Base-by-base conservation (phyloP, 257 asterid species). In the Gardenia jasminoides region DNA sequence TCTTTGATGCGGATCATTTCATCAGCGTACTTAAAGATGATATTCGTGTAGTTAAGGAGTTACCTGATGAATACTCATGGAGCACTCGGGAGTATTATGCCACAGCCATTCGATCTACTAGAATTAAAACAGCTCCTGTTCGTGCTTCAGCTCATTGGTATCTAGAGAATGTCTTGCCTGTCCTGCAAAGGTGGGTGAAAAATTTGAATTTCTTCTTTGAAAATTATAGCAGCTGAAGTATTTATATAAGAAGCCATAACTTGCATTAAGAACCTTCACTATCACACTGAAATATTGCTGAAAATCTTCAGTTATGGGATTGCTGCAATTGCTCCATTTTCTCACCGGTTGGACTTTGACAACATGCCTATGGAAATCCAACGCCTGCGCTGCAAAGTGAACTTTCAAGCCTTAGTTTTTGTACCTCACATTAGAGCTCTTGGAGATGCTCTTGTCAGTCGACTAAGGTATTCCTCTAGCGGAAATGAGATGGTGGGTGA, bases 131-230 rank as follows among this genome's bases (percentile, higher is more conserved):
- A 44, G 97, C 99, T 72, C 96, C 97, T 7, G 96, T 91, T 79
- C 99, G 86, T 87, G 97, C 99, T 84, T 93, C 99, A 54, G 97
- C 97, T 71, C 88, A 93, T 84, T 96, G 99, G 99, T 96, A 96
- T 76, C 79, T 88, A 52, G 98, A 96, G 82, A 93, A 96, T 77
- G 97, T 93, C 26, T 82, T 75, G 79, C 98, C 98, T 70, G 82
- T 96, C 81, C 58, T 96, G 64, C 87, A 87, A 84, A 93, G 97
- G 99, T 95, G 76, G 70, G 96, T 88, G 10, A 47, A 43, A 1
- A 39, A 24, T 5, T 58, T 70, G 43, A 48, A 39, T 16, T 67
- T 77, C 48, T 3, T 19, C 52, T 47, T 76, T 46, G 62, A 76
- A 76, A 74, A 54, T 74, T 36, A 3, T 6, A 24, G 70, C 64